Percentiles rank a stretch among this genome's conserved stretches.
Evolutionary conservation across 2,329 filamentous ascomycete species (phyloP).

Genomic region (Epichloe baconii): DNA sequence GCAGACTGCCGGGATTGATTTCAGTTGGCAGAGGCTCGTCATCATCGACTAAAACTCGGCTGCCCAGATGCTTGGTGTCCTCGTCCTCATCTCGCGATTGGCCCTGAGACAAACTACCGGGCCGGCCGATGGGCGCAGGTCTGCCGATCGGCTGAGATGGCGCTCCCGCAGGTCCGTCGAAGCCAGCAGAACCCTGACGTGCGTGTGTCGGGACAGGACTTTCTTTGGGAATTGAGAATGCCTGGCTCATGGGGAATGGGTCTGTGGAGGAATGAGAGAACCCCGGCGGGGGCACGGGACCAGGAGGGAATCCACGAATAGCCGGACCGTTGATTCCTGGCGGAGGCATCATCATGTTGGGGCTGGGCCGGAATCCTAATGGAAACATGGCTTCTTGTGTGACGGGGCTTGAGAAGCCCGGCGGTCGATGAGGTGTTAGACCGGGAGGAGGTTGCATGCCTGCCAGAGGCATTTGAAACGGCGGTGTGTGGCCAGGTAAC

Average conservation of each 20-base stretch:
- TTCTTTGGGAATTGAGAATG: constrained; percentile 21
- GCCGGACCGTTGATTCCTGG: constrained; percentile 35
- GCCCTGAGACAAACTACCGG: constrained; percentile 55
- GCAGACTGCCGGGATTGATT: constrained; percentile 19
- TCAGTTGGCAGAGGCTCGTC: constrained; percentile 38
- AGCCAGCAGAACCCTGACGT: constrained; percentile 60
- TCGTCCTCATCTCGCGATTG: constrained; percentile 45
- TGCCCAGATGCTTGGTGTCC: constrained; percentile 71
- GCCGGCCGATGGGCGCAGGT: constrained; percentile 78
- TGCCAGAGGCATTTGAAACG: constrained; percentile 43
- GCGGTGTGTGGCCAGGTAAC: constrained; percentile 28
- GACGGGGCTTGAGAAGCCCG: constrained; percentile 44
- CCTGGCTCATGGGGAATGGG: constrained; percentile 18
- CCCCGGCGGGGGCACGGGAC: constrained; percentile 24
- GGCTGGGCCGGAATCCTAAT: constrained; percentile 32
- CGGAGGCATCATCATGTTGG: constrained; percentile 35
- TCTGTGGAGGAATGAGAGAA: constrained; percentile 19
- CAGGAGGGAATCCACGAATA: constrained; percentile 30
- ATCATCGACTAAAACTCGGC: constrained; percentile 75
- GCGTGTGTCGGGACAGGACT: constrained; percentile 44
- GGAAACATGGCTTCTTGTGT: constrained; percentile 38
- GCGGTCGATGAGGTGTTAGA: constrained; percentile 23
- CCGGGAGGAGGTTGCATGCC: constrained; percentile 36
- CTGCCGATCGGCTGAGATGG: constrained; percentile 63
- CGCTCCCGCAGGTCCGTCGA: constrained; percentile 40